These are phyloP conservation scores for Termitomyces sp. DNA, from an alignment of 1,284 basidiomycete genomes.

Conservation along the genomic window DNA sequence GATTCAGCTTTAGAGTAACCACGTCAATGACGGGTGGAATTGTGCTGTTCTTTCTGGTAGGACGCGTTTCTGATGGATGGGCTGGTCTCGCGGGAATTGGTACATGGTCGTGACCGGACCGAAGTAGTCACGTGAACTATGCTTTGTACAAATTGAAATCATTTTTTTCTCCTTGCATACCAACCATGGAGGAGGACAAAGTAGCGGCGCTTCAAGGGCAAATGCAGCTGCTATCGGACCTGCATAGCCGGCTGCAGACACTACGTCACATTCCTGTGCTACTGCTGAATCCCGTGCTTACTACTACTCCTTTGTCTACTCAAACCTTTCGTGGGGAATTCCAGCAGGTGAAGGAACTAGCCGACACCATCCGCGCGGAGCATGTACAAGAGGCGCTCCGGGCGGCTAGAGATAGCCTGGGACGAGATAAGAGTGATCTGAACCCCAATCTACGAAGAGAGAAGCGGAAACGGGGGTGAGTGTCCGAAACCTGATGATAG, in stretches of 20 bases:
- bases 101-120: constrained; percentile 22
- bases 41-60: constrained; percentile 27
- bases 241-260: constrained; percentile 39
- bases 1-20: constrained; percentile 28
- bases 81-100: constrained; percentile 29
- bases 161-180: background rate
- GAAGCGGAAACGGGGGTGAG: constrained; percentile 49
- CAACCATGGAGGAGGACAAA: constrained; percentile 13
- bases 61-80: constrained; percentile 25
- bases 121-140: constrained; percentile 10
- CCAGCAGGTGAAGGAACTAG: constrained; percentile 41
- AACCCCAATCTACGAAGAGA: constrained; percentile 40
- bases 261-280: constrained; percentile 40
- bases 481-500: constrained; percentile 13
- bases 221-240: constrained; percentile 42
- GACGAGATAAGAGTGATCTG: constrained; percentile 43
- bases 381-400: constrained; percentile 50
- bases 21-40: constrained; percentile 17
- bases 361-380: constrained; percentile 41
- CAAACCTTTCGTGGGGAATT: constrained; percentile 35
- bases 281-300: constrained; percentile 33
- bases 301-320: constrained; percentile 19
- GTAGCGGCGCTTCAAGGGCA: constrained; percentile 31
- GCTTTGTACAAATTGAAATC: background rate
- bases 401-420: constrained; percentile 46